These are phyloP conservation scores for Euphorbia schlechtendalii DNA, from an alignment of 441 rosid species.

Conservation along the genomic window DNA sequence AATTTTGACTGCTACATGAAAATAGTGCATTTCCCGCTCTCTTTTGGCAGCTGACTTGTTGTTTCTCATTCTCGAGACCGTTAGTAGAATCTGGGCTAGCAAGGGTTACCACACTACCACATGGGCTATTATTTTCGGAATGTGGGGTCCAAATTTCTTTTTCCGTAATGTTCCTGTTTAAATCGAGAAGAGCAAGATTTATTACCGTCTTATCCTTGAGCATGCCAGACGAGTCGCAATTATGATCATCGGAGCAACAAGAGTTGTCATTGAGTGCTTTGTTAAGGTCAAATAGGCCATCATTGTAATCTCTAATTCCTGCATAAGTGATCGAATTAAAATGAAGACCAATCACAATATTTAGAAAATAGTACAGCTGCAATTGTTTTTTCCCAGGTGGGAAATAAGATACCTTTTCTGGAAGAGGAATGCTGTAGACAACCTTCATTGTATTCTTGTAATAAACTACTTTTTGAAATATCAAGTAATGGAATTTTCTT, in stretches of 20 bases:
- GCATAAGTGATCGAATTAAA: slow-evolving; percentile 15
- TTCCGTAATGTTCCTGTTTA: slow-evolving; percentile 3
- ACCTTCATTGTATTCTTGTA: too few species aligned
- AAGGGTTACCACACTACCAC: slow-evolving; percentile 5
- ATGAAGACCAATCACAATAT: slow-evolving; percentile 8
- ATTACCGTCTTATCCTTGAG: slow-evolving; percentile 10
- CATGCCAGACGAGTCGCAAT: slow-evolving; percentile 15
- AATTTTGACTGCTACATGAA: slow-evolving; percentile 22
- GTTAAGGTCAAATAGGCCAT: slow-evolving; percentile 46
- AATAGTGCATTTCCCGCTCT: slow-evolving; percentile 31
- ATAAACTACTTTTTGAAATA: too few species aligned
- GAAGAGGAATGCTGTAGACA: slow-evolving; percentile 19
- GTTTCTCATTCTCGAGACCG: not conserved
- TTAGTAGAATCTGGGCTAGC: slow-evolving; percentile 17
- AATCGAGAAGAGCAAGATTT: slow-evolving; percentile 20
- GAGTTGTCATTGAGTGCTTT: slow-evolving; percentile 32
- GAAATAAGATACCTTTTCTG: slow-evolving; percentile 25
- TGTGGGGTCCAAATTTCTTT: slow-evolving; percentile 14
- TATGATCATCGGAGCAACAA: slow-evolving; percentile 24
- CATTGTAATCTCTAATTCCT: slow-evolving; percentile 23
- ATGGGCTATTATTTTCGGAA: not conserved
- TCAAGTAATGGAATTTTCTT: too few species aligned
- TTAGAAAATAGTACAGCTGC: not conserved
- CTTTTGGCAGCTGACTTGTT: slow-evolving; percentile 29
- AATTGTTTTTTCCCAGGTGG: slow-evolving; percentile 3